These are phyloP conservation scores for Schoenoplectus tabernaemontani DNA, from an alignment of 202 grass and related monocot genomes.

Conservation along the genomic window DNA sequence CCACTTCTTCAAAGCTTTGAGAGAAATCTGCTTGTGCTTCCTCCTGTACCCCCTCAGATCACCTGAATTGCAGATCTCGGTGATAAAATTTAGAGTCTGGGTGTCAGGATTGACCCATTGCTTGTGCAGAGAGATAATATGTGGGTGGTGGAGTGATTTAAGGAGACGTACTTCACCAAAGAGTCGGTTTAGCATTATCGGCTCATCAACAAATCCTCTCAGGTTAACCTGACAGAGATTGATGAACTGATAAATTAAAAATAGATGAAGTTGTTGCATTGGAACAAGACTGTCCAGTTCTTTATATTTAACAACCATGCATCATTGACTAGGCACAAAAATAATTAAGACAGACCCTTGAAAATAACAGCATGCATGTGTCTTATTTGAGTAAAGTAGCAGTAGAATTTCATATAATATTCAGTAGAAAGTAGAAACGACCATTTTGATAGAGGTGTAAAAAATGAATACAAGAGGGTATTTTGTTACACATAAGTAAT, in stretches of 20 bases:
- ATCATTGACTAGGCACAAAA: slow-evolving; percentile 1
- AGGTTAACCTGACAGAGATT: slow-evolving; percentile 34
- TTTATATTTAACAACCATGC: not conserved
- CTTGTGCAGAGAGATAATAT: slow-evolving; percentile 88
- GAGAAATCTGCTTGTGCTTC: slow-evolving; percentile 74
- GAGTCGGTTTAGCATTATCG: slow-evolving; percentile 55
- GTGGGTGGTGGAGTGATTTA: slow-evolving; percentile 60
- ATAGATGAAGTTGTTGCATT: not conserved
- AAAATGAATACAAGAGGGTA: not conserved
- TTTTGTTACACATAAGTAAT: not conserved
- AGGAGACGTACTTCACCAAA: slow-evolving; percentile 86
- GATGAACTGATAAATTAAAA: not conserved
- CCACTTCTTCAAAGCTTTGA: slow-evolving; percentile 97
- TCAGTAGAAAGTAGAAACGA: not conserved
- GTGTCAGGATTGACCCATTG: slow-evolving; percentile 64
- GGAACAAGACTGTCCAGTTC: not conserved
- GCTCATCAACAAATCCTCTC: slow-evolving; percentile 53
- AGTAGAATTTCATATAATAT: not conserved
- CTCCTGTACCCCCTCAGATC: slow-evolving; percentile 77
- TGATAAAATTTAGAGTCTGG: slow-evolving; percentile 92
- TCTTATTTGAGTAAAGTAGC: not conserved
- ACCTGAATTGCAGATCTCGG: slow-evolving; percentile 89
- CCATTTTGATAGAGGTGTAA: not conserved
- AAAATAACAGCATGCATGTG: not conserved
- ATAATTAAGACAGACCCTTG: not conserved